A percentile compares a stretch with the other conserved stretches of the same genome.
Conservation (phyloP, 768 basidiomycete species). For the Imleria badia region DNA sequence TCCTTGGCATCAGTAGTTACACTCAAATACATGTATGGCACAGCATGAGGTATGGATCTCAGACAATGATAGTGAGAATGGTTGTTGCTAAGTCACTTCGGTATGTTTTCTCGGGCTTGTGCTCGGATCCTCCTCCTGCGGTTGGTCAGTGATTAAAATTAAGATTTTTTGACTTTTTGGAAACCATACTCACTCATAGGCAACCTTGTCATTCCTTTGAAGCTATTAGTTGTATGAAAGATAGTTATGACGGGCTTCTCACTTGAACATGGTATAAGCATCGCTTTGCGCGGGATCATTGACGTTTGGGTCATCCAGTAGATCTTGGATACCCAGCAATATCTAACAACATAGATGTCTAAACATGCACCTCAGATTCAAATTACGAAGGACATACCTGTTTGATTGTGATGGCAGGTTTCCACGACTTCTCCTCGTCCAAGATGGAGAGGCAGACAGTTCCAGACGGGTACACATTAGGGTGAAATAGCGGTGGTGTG, state of each 20-base stretch:
- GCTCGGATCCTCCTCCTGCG: conserved; percentile 72
- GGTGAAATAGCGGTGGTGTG: conserved; percentile 92
- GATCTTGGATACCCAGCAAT: conserved; percentile 91
- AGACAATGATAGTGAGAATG: not conserved
- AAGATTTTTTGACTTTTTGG: not conserved
- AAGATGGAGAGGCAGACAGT: conserved; percentile 97
- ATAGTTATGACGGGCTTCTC: conserved; percentile 31
- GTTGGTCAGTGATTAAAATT: not conserved
- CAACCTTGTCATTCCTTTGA: conserved; percentile 84
- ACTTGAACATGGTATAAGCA: conserved; percentile 99
- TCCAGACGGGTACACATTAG: conserved; percentile 98
- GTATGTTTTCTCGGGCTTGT: conserved; percentile 89
- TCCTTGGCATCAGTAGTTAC: conserved; percentile 4
- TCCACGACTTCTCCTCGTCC: conserved; percentile 99
- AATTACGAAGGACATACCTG: conserved; percentile 56
- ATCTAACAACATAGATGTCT: conserved; percentile 53
- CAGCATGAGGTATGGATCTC: conserved; percentile 1
- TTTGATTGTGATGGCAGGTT: conserved; percentile 98
- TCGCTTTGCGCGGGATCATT: conserved; percentile 98
- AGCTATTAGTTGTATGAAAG: conserved; percentile 7
- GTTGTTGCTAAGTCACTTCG: conserved; percentile 53
- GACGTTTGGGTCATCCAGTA: conserved; percentile 93
- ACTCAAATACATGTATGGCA: conserved; percentile 12
- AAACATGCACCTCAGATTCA: not conserved
- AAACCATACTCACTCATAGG: conserved; percentile 74